phyloP scores from a whole-genome alignment of 2,329 filamentous ascomycete genomes.

The Blumeria hordei region DNA sequence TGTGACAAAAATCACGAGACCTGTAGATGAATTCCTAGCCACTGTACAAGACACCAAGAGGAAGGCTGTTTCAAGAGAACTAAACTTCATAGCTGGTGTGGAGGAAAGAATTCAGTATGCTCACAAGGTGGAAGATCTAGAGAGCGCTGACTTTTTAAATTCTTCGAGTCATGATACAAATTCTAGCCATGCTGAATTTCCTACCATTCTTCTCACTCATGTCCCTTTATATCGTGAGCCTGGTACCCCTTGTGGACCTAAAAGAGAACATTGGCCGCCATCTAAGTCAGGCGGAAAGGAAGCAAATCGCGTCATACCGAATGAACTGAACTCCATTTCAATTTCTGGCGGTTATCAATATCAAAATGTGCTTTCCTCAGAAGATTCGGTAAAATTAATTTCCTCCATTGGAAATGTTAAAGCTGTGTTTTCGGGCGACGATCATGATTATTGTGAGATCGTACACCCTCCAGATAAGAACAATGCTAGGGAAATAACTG shows the following conservation, averaged over 20 bases:
- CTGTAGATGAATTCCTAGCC: slow-evolving; percentile 53
- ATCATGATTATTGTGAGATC: slow-evolving; percentile 93
- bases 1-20: slow-evolving; percentile 43
- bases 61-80: slow-evolving; percentile 42
- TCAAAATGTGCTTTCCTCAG: slow-evolving; percentile 68
- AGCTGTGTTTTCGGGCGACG: slow-evolving; percentile 83
- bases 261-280: slow-evolving; percentile 64
- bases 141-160: slow-evolving; percentile 17
- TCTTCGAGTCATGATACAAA: slow-evolving; percentile 20
- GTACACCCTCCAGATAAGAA: slow-evolving; percentile 39
- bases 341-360: slow-evolving; percentile 77
- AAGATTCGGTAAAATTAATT: slow-evolving; percentile 52
- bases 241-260: slow-evolving; percentile 68
- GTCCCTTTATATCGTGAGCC: slow-evolving; percentile 67
- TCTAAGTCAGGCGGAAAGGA: slow-evolving; percentile 35
- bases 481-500: slow-evolving; percentile 58
- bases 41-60: slow-evolving; percentile 38
- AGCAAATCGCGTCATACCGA: slow-evolving; percentile 25
- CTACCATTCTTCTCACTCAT: slow-evolving; percentile 73
- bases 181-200: slow-evolving; percentile 34
- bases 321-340: slow-evolving; percentile 55
- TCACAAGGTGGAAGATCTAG: slow-evolving; percentile 31
- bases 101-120: slow-evolving; percentile 26
- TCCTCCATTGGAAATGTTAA: slow-evolving; percentile 58
- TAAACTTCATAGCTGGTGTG: slow-evolving; percentile 39